These are phyloP conservation scores for Microbotryum scabiosae DNA, from an alignment of 1,284 basidiomycete species.

Conservation along the genomic window DNA sequence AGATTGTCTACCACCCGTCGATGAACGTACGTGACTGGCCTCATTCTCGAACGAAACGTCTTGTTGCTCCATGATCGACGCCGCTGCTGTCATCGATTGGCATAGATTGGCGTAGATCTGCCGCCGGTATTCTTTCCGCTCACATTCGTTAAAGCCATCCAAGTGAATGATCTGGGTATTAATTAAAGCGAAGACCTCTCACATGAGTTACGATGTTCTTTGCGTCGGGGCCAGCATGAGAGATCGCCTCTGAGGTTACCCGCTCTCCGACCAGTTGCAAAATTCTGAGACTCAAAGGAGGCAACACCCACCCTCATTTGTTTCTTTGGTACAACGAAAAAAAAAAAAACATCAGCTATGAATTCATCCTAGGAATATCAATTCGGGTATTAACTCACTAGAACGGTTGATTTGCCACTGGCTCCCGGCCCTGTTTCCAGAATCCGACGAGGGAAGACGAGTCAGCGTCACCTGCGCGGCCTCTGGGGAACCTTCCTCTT, in stretches of 20 bases:
- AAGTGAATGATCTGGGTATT: constrained; percentile 31
- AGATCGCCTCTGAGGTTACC: no score
- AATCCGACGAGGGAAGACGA: no score
- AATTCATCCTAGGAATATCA: neutral
- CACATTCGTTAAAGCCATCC: constrained; percentile 24
- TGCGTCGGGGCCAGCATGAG: no score
- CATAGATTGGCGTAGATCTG: constrained; percentile 87
- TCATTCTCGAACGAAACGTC: constrained; percentile 46
- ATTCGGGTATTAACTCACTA: constrained; percentile 4
- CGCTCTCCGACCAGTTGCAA: no score
- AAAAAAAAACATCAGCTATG: neutral
- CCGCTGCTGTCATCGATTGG: constrained; percentile 72
- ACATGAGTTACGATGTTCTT: neutral
- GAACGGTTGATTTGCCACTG: constrained; percentile 26
- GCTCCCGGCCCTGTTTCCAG: constrained; percentile 15
- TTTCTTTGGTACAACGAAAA: constrained; percentile 8
- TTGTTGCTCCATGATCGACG: constrained; percentile 62
- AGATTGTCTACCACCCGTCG: no score
- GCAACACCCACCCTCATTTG: constrained; percentile 22
- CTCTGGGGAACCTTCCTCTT: no score
- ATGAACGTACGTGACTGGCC: constrained; percentile 45
- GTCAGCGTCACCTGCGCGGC: neutral
- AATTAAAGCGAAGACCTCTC: no score
- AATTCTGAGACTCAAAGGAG: neutral
- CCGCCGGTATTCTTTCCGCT: constrained; percentile 50